Evolutionary conservation across 2,329 filamentous ascomycete species (phyloP).

Genomic region (Akanthomyces uredinophilus): DNA sequence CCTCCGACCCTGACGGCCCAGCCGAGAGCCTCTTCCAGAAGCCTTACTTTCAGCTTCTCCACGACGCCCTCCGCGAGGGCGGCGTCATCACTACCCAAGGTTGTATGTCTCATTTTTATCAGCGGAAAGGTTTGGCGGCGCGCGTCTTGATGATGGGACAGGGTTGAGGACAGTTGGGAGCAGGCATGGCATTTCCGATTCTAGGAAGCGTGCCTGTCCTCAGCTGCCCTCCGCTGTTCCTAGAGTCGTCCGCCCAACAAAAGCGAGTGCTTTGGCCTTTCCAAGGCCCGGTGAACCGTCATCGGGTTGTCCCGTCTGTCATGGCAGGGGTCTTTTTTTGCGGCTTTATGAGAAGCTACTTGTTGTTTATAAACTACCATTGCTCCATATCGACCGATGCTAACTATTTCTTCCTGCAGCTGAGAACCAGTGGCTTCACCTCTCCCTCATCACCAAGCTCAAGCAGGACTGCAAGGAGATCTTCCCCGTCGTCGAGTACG

Average conservation of each 20-base stretch:
- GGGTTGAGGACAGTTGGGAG: slow-evolving; percentile 12
- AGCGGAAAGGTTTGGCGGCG: slow-evolving; percentile 32
- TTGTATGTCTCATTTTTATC: slow-evolving; percentile 83
- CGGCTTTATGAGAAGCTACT: slow-evolving; percentile 21
- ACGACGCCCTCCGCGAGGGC: slow-evolving; percentile 84
- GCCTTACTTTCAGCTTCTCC: slow-evolving; percentile 93
- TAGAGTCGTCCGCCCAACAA: slow-evolving; percentile 12
- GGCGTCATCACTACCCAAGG: slow-evolving; percentile 99
- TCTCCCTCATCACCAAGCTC: slow-evolving; percentile 86
- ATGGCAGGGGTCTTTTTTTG: slow-evolving; percentile 18
- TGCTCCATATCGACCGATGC: slow-evolving; percentile 16
- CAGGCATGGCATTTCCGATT: neutral
- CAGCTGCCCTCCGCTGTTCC: neutral
- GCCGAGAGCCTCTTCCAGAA: slow-evolving; percentile 97
- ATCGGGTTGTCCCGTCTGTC: slow-evolving; percentile 32
- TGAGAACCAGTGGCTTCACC: slow-evolving; percentile 99
- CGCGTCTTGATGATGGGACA: slow-evolving; percentile 30
- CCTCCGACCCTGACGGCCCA: slow-evolving; percentile 92
- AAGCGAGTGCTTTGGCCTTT: slow-evolving; percentile 36
- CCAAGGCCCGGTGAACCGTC: slow-evolving; percentile 25
- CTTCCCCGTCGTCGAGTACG: slow-evolving; percentile 97
- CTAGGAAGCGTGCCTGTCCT: neutral
- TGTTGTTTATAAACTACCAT: slow-evolving; percentile 3
- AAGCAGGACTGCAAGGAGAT: slow-evolving; percentile 96
- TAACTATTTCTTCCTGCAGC: slow-evolving; percentile 46